Conservation (phyloP, 2,329 filamentous ascomycete species). For the Diplodia mutila region DNA sequence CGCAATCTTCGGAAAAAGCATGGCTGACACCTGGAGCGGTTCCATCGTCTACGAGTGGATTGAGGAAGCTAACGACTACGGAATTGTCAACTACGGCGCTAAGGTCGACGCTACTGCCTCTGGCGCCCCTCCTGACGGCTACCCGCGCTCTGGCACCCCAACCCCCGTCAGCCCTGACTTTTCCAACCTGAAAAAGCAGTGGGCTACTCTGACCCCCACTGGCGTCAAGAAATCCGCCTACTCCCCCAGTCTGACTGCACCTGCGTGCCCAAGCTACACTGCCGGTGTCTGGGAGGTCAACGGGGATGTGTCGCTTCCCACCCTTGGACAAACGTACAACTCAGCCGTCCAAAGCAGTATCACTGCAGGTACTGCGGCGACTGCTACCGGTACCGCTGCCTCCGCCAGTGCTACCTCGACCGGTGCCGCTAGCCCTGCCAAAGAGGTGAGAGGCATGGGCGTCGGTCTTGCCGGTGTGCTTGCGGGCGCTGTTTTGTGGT, state of each 20-base stretch:
- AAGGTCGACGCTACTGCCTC: constrained; percentile 53
- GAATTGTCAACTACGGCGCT: constrained; percentile 75
- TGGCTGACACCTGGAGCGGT: constrained; percentile 74
- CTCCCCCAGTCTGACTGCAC: constrained; percentile 62
- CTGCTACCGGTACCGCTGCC: constrained; percentile 15
- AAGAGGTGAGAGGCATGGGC: constrained; percentile 33
- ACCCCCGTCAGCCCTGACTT: constrained; percentile 77
- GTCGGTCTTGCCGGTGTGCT: constrained; percentile 32
- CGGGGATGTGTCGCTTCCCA: constrained; percentile 70
- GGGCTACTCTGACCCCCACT: constrained; percentile 71
- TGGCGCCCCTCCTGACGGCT: constrained; percentile 64
- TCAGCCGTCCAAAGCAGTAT: constrained; percentile 28
- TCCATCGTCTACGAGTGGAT: constrained; percentile 82
- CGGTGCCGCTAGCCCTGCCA: constrained; percentile 31
- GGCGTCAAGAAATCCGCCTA: constrained; percentile 71
- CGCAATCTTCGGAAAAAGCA: constrained; percentile 74
- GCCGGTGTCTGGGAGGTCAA: constrained; percentile 72
- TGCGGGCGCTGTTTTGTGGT: constrained; percentile 35
- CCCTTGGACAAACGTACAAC: constrained; percentile 59
- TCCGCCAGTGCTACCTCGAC: constrained; percentile 27
- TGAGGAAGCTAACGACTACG: constrained; percentile 70
- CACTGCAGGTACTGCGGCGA: constrained; percentile 25
- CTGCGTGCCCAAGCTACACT: constrained; percentile 72
- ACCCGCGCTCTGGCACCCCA: constrained; percentile 71
- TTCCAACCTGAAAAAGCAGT: constrained; percentile 73